Conservation (phyloP, 805 yeast genomes). For the Saturnispora saitoi region DNA sequence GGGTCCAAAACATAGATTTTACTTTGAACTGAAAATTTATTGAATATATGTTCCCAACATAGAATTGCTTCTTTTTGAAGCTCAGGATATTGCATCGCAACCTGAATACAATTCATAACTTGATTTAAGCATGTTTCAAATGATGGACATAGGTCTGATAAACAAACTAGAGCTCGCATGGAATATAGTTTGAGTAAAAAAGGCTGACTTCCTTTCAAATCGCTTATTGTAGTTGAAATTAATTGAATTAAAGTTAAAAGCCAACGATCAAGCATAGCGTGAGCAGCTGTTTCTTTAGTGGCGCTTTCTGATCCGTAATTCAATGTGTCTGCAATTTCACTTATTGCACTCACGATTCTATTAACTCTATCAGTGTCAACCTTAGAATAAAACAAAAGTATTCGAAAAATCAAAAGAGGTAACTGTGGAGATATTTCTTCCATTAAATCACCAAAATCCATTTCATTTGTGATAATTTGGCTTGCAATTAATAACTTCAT, state of each 20-base stretch:
- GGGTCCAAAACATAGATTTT: conserved; percentile 64
- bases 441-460: conserved; percentile 21
- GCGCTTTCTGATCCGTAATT: conserved; percentile 15
- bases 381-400: conserved; percentile 34
- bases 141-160: conserved; percentile 44
- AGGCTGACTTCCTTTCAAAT: conserved; percentile 61
- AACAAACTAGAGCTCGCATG: conserved; percentile 61
- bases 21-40: conserved; percentile 45
- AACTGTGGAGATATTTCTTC: conserved; percentile 29
- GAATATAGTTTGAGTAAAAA: conserved; percentile 64
- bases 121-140: conserved; percentile 61
- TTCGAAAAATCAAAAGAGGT: conserved; percentile 4
- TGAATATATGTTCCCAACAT: conserved; percentile 60
- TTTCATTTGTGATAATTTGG: conserved; percentile 8
- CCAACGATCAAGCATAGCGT: conserved; percentile 12
- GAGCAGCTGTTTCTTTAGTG: conserved; percentile 25
- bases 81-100: conserved; percentile 56
- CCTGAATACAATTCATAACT: conserved; percentile 75
- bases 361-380: conserved; percentile 19
- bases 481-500: conserved; percentile 4
- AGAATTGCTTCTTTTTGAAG: conserved; percentile 53
- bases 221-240: conserved; percentile 73
- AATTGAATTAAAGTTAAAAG: conserved; percentile 69
- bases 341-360: conserved; percentile 36
- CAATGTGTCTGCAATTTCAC: conserved; percentile 18